Conservation (phyloP, 164 flowering plant genomes). For the Tinospora cordifolia region DNA sequence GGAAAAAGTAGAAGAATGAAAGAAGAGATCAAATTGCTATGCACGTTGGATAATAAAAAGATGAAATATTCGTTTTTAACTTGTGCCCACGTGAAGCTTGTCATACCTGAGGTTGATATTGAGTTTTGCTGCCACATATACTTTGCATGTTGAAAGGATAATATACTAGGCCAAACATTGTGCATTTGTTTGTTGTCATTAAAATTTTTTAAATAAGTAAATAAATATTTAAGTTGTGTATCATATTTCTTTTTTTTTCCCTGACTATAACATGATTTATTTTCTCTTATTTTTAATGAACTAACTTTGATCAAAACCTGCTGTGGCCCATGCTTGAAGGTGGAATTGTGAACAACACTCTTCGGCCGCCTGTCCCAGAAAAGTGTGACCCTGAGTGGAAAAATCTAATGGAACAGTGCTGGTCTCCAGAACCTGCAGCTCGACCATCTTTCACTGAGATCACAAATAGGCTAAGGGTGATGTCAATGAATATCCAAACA, state of each 20-base stretch:
- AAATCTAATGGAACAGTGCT: conserved; percentile 71
- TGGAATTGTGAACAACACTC: conserved; percentile 70
- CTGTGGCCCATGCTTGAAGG: conserved; percentile 31
- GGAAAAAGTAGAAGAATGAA: too few species aligned
- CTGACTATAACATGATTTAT: not conserved
- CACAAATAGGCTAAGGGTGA: conserved; percentile 45
- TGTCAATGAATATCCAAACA: conserved; percentile 40
- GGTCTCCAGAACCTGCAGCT: conserved; percentile 64
- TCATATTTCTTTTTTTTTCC: not conserved
- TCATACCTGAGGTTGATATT: too few species aligned
- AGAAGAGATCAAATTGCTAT: too few species aligned
- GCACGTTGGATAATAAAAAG: too few species aligned
- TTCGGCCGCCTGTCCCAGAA: conserved; percentile 66
- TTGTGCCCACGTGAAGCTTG: too few species aligned
- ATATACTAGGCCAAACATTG: too few species aligned
- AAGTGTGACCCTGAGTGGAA: conserved; percentile 73
- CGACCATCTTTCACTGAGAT: conserved; percentile 79
- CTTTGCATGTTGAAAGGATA: too few species aligned
- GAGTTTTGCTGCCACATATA: too few species aligned
- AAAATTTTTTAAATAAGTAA: too few species aligned
- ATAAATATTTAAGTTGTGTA: not conserved
- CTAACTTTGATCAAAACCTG: not conserved
- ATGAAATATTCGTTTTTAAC: too few species aligned
- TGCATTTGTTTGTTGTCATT: too few species aligned
- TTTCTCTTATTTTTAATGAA: not conserved